phyloP scores from a whole-genome alignment of 306 rosid genomes.

The Fragaria vesca region DNA sequence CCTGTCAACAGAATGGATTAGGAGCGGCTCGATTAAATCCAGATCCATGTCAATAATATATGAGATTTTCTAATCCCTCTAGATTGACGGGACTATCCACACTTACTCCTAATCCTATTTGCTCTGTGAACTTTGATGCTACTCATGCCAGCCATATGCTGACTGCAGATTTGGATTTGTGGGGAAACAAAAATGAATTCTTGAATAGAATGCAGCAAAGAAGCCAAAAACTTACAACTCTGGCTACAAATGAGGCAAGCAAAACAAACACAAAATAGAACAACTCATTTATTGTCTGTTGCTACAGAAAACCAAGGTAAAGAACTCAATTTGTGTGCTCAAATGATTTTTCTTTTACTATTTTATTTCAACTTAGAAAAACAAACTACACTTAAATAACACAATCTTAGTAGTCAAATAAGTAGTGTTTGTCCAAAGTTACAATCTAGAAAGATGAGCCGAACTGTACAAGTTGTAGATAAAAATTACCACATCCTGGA shows the following conservation, averaged over 20 bases:
- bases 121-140: no score
- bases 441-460: conserved; percentile 20
- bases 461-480: conserved; percentile 36
- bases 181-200: not conserved
- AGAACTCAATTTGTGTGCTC: not conserved
- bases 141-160: no score
- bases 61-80: no score
- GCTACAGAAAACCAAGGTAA: not conserved
- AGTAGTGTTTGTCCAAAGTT: conserved; percentile 24
- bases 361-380: conserved; percentile 5
- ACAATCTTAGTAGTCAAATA: conserved; percentile 23
- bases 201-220: not conserved
- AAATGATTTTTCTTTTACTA: conserved; percentile 10
- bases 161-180: not conserved
- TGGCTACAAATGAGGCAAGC: not conserved
- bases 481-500: conserved; percentile 28
- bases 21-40: no score
- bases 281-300: not conserved
- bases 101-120: no score
- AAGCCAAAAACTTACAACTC: not conserved
- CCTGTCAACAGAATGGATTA: no score
- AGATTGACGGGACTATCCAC: no score
- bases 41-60: not conserved
- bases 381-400: conserved; percentile 16
- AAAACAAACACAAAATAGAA: not conserved